phyloP scores from a whole-genome alignment of 2,329 filamentous ascomycete species.

The Paracamarosporium sp. region DNA sequence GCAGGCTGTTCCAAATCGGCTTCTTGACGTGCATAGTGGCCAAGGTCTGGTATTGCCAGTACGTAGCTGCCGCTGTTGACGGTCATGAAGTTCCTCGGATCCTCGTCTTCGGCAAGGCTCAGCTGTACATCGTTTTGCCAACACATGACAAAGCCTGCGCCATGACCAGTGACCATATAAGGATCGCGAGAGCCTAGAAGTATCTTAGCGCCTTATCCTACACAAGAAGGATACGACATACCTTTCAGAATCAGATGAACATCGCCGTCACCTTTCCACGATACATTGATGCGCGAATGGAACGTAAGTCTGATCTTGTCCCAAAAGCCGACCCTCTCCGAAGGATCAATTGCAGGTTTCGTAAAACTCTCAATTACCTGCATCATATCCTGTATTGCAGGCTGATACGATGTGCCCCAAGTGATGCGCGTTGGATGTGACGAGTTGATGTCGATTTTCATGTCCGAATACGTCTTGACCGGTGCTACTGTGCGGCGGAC shows the following conservation, averaged over 20 bases:
- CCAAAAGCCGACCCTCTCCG: slow-evolving; percentile 96
- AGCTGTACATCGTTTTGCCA: slow-evolving; percentile 94
- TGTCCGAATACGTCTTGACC: slow-evolving; percentile 95
- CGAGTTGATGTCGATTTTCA: slow-evolving; percentile 91
- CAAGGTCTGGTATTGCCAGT: slow-evolving; percentile 92
- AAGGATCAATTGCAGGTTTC: slow-evolving; percentile 91
- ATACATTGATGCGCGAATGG: slow-evolving; percentile 85
- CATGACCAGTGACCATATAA: slow-evolving; percentile 89
- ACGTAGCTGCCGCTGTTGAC: slow-evolving; percentile 96
- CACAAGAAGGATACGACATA: slow-evolving; percentile 29
- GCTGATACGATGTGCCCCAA: slow-evolving; percentile 97
- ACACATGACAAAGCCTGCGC: slow-evolving; percentile 96
- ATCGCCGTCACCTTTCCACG: slow-evolving; percentile 95
- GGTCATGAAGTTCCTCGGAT: slow-evolving; percentile 92
- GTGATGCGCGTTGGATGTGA: slow-evolving; percentile 90
- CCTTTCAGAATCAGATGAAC: slow-evolving; percentile 93
- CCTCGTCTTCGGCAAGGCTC: slow-evolving; percentile 82
- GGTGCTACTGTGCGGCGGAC: slow-evolving; percentile 91
- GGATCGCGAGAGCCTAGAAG: slow-evolving; percentile 76
- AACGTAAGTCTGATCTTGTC: slow-evolving; percentile 96
- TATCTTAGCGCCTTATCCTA: slow-evolving; percentile 14
- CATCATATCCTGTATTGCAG: slow-evolving; percentile 99
- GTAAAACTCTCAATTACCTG: slow-evolving; percentile 98
- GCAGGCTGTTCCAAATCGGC: slow-evolving; percentile 53
- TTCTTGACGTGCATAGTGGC: slow-evolving; percentile 79